phyloP scores from a whole-genome alignment of 1,284 basidiomycete species.

The Naganishia sp. region DNA sequence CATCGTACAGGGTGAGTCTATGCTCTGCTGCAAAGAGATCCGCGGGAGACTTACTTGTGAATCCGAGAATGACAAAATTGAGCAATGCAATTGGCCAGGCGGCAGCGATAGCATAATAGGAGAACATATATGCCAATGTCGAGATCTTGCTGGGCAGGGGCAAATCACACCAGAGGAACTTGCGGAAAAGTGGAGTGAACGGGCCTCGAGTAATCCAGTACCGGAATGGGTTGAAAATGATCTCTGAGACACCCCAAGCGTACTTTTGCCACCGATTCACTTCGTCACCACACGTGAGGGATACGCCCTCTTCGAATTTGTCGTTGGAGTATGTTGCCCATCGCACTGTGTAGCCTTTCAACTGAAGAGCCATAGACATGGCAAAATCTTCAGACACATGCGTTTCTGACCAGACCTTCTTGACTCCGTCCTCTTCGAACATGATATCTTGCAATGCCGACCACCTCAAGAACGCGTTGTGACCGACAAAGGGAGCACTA shows the following conservation, averaged over 20 bases:
- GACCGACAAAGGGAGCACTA: constrained; percentile 40
- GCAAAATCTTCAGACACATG: constrained; percentile 82
- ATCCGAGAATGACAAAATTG: constrained; percentile 45
- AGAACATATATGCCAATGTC: constrained; percentile 47
- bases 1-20: not conserved
- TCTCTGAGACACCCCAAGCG: constrained; percentile 46
- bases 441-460: constrained; percentile 74
- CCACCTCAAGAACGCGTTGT: constrained; percentile 8
- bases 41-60: constrained; percentile 27
- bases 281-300: constrained; percentile 59
- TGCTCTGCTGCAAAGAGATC: not conserved
- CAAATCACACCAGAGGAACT: constrained; percentile 71
- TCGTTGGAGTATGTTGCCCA: constrained; percentile 81
- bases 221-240: constrained; percentile 61
- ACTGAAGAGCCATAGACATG: constrained; percentile 66
- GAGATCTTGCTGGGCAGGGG: constrained; percentile 47
- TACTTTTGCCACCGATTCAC: constrained; percentile 83
- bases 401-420: constrained; percentile 74
- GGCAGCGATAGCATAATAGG: constrained; percentile 48
- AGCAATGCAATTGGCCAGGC: constrained; percentile 41
- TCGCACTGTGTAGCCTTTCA: constrained; percentile 67
- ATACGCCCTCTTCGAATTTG: constrained; percentile 85
- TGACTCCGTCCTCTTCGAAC: constrained; percentile 65
- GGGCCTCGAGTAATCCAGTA: constrained; percentile 73
- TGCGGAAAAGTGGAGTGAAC: constrained; percentile 71